phyloP scores from a whole-genome alignment of 257 asterid species.

The Lycium barbarum region DNA sequence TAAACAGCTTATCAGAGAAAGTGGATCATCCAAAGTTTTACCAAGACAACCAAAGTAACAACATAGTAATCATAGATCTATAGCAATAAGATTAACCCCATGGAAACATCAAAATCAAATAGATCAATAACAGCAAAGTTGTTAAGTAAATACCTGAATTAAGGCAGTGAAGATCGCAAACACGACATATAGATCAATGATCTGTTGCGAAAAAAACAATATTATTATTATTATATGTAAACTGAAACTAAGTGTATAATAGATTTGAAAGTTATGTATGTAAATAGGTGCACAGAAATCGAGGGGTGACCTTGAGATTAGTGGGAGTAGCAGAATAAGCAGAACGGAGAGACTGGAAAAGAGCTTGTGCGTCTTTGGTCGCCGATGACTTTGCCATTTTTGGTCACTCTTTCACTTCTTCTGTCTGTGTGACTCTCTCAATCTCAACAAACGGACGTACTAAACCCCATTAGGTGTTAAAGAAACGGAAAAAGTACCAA shows the following conservation, averaged over 20 bases:
- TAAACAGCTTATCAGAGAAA: background rate
- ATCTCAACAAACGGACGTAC: background rate
- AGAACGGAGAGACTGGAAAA: slow-evolving; percentile 69
- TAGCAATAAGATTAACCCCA: background rate
- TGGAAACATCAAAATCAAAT: background rate
- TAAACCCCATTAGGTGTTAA: background rate
- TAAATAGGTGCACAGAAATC: background rate
- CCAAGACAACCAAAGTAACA: background rate
- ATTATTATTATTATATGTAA: background rate
- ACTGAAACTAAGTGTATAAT: background rate
- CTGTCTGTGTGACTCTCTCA: slow-evolving; percentile 14
- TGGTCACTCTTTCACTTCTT: slow-evolving; percentile 20
- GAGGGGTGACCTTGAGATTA: slow-evolving; percentile 61
- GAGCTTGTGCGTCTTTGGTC: slow-evolving; percentile 68
- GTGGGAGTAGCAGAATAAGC: slow-evolving; percentile 74
- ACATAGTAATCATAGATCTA: background rate
- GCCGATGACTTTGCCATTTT: slow-evolving; percentile 72
- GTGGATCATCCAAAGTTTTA: background rate
- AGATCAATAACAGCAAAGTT: background rate
- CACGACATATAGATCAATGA: slow-evolving; percentile 76
- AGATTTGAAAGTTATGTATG: background rate
- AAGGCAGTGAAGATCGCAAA: slow-evolving; percentile 74
- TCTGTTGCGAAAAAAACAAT: slow-evolving; percentile 42
- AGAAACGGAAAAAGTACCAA: background rate
- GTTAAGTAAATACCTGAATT: slow-evolving; percentile 58